Evolutionary conservation across 192 early-diverging fungal genomes (phyloP).

Genomic region (Coemansia sp.): DNA sequence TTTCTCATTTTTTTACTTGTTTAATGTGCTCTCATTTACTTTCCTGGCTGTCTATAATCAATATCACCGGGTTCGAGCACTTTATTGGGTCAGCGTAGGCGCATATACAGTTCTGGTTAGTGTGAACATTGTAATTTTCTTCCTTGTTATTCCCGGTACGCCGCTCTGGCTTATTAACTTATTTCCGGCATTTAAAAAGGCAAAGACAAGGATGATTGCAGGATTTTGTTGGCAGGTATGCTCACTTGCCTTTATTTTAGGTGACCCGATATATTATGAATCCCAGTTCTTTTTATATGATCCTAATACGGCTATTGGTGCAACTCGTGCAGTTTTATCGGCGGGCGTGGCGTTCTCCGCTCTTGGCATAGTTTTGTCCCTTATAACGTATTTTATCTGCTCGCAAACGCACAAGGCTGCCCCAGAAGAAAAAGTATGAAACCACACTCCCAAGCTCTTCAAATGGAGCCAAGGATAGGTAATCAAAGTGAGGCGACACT

Average conservation of each 20-base stretch:
- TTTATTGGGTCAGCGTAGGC: background rate
- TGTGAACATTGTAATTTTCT: background rate
- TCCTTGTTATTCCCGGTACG: background rate
- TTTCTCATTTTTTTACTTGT: background rate
- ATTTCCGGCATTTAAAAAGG: background rate
- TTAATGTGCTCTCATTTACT: background rate
- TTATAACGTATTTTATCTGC: background rate
- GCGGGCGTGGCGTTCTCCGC: background rate
- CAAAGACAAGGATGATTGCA: background rate
- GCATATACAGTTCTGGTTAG: background rate
- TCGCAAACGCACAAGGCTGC: background rate
- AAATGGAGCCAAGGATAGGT: background rate
- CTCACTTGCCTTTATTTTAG: background rate
- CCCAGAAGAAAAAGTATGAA: background rate
- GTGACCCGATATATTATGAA: background rate
- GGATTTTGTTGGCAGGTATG: background rate
- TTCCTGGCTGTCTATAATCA: background rate
- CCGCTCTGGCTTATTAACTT: background rate
- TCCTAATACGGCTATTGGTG: accelerated
- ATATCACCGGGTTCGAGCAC: no score
- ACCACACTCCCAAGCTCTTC: background rate
- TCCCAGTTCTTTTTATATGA: background rate
- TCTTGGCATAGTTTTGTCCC: background rate
- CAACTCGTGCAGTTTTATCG: background rate
- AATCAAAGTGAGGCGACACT: background rate